A percentile compares a stretch with the other conserved stretches of the same genome.
phyloP scores from a whole-genome alignment of 441 rosid genomes.

The Viola pubescens region DNA sequence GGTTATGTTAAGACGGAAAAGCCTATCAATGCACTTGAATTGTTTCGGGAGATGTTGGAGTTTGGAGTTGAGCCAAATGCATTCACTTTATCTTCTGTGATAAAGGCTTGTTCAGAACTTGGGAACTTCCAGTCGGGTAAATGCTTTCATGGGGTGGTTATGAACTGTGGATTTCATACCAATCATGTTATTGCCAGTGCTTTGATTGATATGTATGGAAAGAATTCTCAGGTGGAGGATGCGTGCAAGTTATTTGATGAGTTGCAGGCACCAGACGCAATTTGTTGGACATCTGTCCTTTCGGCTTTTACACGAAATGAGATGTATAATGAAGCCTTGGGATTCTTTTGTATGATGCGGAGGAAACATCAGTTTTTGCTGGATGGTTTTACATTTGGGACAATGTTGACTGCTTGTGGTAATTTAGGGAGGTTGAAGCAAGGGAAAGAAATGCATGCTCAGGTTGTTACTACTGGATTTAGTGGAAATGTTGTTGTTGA shows the following conservation, averaged over 20 bases:
- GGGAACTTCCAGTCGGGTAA: slow-evolving; percentile 42
- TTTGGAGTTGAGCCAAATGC: slow-evolving; percentile 57
- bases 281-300: slow-evolving; percentile 71
- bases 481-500: slow-evolving; percentile 52
- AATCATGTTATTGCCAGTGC: slow-evolving; percentile 49
- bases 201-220: slow-evolving; percentile 67
- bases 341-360: slow-evolving; percentile 45
- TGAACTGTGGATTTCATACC: slow-evolving; percentile 45
- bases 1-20: slow-evolving; percentile 46
- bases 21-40: slow-evolving; percentile 35
- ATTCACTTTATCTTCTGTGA: slow-evolving; percentile 56
- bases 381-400: slow-evolving; percentile 68
- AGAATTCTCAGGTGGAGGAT: slow-evolving; percentile 32
- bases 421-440: slow-evolving; percentile 55
- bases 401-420: slow-evolving; percentile 71
- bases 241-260: slow-evolving; percentile 60
- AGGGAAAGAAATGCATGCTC: slow-evolving; percentile 72
- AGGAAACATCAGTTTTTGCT: slow-evolving; percentile 37
- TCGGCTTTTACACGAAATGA: slow-evolving; percentile 63
- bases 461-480: slow-evolving; percentile 40
- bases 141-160: slow-evolving; percentile 60
- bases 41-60: slow-evolving; percentile 59
- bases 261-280: slow-evolving; percentile 58
- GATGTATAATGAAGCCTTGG: slow-evolving; percentile 43
- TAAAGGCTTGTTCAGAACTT: slow-evolving; percentile 61